These are phyloP conservation scores for Annona cherimola DNA, from an alignment of 164 flowering plant genomes.

Conservation along the genomic window DNA sequence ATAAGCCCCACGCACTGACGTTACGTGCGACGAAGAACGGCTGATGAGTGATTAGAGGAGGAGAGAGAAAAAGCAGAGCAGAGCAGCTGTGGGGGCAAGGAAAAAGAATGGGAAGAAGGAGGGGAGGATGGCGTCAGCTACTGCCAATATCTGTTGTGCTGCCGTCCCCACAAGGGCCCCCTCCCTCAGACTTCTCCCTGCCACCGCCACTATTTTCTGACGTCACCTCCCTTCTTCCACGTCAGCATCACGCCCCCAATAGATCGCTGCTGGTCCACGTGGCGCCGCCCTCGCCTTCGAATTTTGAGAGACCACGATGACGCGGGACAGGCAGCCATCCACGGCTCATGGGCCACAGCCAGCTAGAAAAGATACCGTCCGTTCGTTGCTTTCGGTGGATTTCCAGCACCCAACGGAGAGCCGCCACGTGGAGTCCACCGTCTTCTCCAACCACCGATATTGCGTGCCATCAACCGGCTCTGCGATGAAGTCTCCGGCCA, in stretches of 20 bases:
- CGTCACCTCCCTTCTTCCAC: background rate
- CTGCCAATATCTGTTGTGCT: background rate
- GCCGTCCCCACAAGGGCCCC: background rate
- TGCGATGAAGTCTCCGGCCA: background rate
- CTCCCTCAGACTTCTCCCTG: too few species aligned
- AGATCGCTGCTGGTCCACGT: background rate
- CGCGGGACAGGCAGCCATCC: too few species aligned
- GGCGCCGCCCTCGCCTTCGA: background rate
- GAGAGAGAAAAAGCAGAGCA: background rate
- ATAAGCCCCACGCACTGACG: background rate
- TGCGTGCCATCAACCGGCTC: background rate
- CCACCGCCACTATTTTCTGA: background rate
- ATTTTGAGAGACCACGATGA: too few species aligned
- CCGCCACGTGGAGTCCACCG: slow-evolving; percentile 6
- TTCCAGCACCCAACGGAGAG: background rate
- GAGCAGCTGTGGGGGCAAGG: background rate
- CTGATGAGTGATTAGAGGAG: background rate
- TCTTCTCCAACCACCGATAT: background rate
- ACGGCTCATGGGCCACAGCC: too few species aligned
- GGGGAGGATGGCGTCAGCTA: slow-evolving; percentile 1
- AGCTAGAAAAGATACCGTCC: too few species aligned
- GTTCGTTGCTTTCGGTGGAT: background rate
- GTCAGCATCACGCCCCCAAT: background rate
- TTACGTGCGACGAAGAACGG: background rate
- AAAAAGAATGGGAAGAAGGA: background rate